Conservation (phyloP, 2,329 filamentous ascomycete species). For the Aquanectria penicillioides region DNA sequence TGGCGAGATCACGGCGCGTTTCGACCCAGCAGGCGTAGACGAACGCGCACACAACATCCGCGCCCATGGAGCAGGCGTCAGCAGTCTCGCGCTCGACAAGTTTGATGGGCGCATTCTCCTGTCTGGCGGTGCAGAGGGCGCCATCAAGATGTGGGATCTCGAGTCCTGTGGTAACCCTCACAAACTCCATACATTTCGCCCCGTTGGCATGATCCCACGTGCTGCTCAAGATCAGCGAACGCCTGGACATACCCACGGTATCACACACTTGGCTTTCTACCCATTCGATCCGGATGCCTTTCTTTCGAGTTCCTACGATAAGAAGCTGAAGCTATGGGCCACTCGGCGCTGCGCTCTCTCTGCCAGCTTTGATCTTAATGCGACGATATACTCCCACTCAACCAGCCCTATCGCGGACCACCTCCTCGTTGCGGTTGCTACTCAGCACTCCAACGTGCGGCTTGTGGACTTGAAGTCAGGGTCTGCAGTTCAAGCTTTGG, state of each 20-base stretch:
- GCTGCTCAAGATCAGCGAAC: slow-evolving; percentile 45
- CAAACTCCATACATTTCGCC: slow-evolving; percentile 60
- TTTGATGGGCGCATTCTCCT: slow-evolving; percentile 82
- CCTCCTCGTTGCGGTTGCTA: slow-evolving; percentile 87
- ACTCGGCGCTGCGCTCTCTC: slow-evolving; percentile 70
- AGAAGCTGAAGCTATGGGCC: slow-evolving; percentile 79
- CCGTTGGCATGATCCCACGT: slow-evolving; percentile 62
- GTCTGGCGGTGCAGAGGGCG: slow-evolving; percentile 87
- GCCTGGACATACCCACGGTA: slow-evolving; percentile 71
- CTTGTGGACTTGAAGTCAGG: slow-evolving; percentile 89
- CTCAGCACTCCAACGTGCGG: slow-evolving; percentile 84
- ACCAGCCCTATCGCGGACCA: slow-evolving; percentile 78
- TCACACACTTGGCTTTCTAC: slow-evolving; percentile 82
- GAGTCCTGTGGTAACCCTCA: slow-evolving; percentile 65
- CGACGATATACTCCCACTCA: slow-evolving; percentile 80
- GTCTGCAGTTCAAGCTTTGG: slow-evolving; percentile 74
- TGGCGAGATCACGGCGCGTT: slow-evolving; percentile 51
- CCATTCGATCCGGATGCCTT: slow-evolving; percentile 82
- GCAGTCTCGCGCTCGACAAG: slow-evolving; percentile 80
- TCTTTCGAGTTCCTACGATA: slow-evolving; percentile 81
- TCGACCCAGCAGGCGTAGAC: slow-evolving; percentile 32
- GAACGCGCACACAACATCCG: slow-evolving; percentile 53
- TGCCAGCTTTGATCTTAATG: slow-evolving; percentile 74
- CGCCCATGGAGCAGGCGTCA: slow-evolving; percentile 84
- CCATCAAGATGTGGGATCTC: slow-evolving; percentile 88